phyloP scores from a whole-genome alignment of 805 yeast genomes.

The Maudiozyma barnettii region DNA sequence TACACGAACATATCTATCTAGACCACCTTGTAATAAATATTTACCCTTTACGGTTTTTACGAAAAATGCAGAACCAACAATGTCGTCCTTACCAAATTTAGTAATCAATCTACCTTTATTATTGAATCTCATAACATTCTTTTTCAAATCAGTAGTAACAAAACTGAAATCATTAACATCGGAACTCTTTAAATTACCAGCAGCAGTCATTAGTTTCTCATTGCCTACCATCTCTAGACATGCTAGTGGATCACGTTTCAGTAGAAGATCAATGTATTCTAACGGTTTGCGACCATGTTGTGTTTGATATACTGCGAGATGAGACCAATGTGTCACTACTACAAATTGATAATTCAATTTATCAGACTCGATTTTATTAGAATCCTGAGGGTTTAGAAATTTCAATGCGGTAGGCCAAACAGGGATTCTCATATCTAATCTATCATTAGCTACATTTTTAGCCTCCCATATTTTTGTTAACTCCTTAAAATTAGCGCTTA shows the following conservation, averaged over 20 bases:
- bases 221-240: constrained; percentile 11
- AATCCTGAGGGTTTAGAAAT: constrained; percentile 36
- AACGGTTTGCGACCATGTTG: constrained; percentile 59
- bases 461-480: constrained; percentile 49
- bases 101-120: constrained; percentile 49
- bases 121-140: constrained; percentile 50
- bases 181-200: constrained; percentile 15
- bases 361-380: constrained; percentile 11
- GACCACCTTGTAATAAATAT: constrained; percentile 66
- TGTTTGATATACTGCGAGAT: constrained; percentile 65
- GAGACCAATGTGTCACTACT: constrained; percentile 48
- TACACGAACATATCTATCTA: constrained; percentile 78
- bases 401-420: constrained; percentile 55
- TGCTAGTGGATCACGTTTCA: constrained; percentile 23
- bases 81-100: constrained; percentile 68
- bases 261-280: constrained; percentile 24
- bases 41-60: constrained; percentile 24
- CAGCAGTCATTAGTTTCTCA: constrained; percentile 10
- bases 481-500: constrained; percentile 13
- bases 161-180: constrained; percentile 33
- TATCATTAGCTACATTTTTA: constrained; percentile 74
- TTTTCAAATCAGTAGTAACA: constrained; percentile 64
- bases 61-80: constrained; percentile 42
- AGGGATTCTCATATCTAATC: constrained; percentile 71
- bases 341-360: constrained; percentile 38